Percentiles rank a stretch among this genome's conserved stretches.
These are phyloP conservation scores for Cylindrotheca closterium DNA, from an alignment of 108 stramenopile species.

Conservation along the genomic window DNA sequence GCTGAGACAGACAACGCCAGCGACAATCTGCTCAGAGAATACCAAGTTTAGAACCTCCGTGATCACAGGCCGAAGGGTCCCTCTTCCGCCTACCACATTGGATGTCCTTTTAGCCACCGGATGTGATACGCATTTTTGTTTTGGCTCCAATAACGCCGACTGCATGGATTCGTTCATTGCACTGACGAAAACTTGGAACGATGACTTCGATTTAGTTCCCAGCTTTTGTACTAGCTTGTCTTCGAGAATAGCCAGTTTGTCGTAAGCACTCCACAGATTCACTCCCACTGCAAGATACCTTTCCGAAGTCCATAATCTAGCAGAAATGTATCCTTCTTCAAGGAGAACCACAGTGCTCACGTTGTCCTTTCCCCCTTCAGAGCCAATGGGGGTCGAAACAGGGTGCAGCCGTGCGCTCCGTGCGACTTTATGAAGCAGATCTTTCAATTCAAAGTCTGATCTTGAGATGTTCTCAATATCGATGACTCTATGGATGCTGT, in stretches of 20 bases:
- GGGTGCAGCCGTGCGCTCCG: constrained; percentile 17
- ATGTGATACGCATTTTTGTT: not conserved
- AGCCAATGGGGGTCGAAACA: constrained; percentile 42
- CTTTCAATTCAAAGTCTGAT: constrained; percentile 8
- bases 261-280: constrained; percentile 36
- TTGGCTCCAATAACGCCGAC: constrained; percentile 10
- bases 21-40: not conserved
- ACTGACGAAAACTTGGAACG: constrained; percentile 70
- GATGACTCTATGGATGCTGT: constrained; percentile 55
- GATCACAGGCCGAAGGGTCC: not conserved
- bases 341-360: constrained; percentile 5
- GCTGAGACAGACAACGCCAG: constrained; percentile 5
- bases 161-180: constrained; percentile 74
- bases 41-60: not conserved
- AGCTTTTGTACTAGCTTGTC: constrained; percentile 4
- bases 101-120: not conserved
- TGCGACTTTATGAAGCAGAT: constrained; percentile 27
- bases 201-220: constrained; percentile 25
- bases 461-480: constrained; percentile 43
- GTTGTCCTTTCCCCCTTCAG: constrained; percentile 8
- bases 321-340: constrained; percentile 56
- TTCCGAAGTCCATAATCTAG: constrained; percentile 34
- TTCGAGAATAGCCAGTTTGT: constrained; percentile 9
- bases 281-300: constrained; percentile 57
- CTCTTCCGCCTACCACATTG: not conserved